phyloP scores from a whole-genome alignment of 352 stramenopile genomes.

The Aphanomyces cochlioides region DNA sequence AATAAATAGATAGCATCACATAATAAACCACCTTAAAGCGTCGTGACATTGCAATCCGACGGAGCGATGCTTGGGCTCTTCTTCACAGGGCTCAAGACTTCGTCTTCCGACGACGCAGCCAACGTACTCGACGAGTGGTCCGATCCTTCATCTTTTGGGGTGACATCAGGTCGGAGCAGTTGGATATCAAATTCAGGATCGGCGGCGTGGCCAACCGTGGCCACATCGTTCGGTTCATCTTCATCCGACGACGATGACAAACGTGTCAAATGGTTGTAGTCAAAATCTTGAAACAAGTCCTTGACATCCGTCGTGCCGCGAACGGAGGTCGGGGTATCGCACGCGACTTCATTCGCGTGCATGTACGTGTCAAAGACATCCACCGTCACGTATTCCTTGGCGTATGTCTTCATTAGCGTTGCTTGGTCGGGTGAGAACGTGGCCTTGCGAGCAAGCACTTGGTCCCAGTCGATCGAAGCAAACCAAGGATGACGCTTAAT shows the following conservation, averaged over 20 bases:
- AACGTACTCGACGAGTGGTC: slow-evolving; percentile 4
- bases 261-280: slow-evolving; percentile 27
- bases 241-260: neutral
- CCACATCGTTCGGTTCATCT: neutral
- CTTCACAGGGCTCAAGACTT: slow-evolving; percentile 5
- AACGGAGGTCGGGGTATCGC: slow-evolving; percentile 77
- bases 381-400: slow-evolving; percentile 70
- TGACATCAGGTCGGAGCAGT: slow-evolving; percentile 6
- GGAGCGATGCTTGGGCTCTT: neutral
- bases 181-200: slow-evolving; percentile 30
- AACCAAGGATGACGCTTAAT: slow-evolving; percentile 90
- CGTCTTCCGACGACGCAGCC: neutral
- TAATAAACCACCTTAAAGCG: slow-evolving; percentile 9
- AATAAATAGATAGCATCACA: slow-evolving; percentile 14
- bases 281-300: slow-evolving; percentile 51
- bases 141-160: neutral
- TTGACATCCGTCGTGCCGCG: slow-evolving; percentile 49
- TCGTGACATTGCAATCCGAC: slow-evolving; percentile 14
- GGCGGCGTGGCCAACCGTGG: neutral
- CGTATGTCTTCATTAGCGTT: slow-evolving; percentile 74
- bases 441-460: slow-evolving; percentile 52
- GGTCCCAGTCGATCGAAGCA: slow-evolving; percentile 78
- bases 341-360: slow-evolving; percentile 76
- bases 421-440: slow-evolving; percentile 63
- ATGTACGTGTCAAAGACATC: slow-evolving; percentile 87